These are phyloP conservation scores for Auxenochlorella pyrenoidosa DNA, from an alignment of 139 green algal genomes.

Conservation along the genomic window DNA sequence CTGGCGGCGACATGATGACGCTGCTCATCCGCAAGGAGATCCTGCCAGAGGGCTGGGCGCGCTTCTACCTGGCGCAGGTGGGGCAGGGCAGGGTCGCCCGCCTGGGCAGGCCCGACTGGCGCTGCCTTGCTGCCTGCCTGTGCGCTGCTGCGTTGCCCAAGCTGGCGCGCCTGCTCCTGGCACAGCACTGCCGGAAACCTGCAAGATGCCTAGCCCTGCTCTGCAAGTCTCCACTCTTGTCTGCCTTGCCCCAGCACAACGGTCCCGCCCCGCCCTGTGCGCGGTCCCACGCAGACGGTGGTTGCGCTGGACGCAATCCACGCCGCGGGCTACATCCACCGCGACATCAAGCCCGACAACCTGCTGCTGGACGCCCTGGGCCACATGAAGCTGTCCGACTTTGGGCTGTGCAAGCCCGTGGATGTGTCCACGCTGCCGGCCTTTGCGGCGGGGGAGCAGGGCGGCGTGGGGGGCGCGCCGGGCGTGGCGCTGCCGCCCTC, in stretches of 20 bases:
- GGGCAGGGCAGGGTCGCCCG: too few relatives aligned
- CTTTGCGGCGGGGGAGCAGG: constrained; percentile 25
- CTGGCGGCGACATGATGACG: constrained; percentile 98
- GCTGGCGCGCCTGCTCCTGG: not conserved
- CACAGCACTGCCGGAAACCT: not conserved
- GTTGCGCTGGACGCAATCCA: constrained; percentile 93
- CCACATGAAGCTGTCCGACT: constrained; percentile 98
- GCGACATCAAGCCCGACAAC: constrained; percentile 99
- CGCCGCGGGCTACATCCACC: constrained; percentile 92
- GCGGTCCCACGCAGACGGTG: constrained; percentile 53
- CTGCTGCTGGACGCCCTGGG: constrained; percentile 88
- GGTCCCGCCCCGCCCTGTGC: not conserved
- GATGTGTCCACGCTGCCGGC: constrained; percentile 71
- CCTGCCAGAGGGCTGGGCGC: constrained; percentile 76
- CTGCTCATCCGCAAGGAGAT: constrained; percentile 98
- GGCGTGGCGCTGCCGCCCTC: constrained; percentile 25
- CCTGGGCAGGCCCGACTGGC: not conserved
- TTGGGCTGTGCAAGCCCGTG: constrained; percentile 97
- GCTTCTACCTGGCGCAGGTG: constrained; percentile 52
- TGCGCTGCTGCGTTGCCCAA: too few relatives aligned
- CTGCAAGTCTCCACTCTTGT: too few relatives aligned
- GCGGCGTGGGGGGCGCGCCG: not conserved
- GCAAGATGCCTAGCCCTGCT: not conserved
- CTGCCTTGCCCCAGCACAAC: too few relatives aligned
- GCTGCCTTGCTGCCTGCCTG: too few relatives aligned